Conservation (phyloP, 805 yeast species). For the Huiozyma sinensis region DNA sequence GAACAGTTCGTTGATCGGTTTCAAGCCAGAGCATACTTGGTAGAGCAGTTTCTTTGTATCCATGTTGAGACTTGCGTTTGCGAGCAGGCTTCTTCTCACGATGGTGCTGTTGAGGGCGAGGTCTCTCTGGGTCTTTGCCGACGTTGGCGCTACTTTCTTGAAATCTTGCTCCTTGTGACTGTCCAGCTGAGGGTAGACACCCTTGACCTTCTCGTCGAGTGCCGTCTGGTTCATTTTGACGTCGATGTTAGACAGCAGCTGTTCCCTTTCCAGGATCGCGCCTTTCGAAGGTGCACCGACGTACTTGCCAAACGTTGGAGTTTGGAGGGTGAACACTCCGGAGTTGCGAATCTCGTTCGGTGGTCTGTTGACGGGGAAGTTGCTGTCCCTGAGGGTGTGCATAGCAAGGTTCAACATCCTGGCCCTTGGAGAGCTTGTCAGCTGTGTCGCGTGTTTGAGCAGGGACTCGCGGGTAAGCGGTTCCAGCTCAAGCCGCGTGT, state of each 20-base stretch:
- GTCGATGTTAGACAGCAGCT: slow-evolving; percentile 14
- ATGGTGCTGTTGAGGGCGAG: not conserved
- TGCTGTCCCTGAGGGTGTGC: slow-evolving; percentile 14
- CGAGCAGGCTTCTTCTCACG: slow-evolving; percentile 17
- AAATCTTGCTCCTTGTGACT: slow-evolving; percentile 7
- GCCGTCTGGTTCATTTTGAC: slow-evolving; percentile 8
- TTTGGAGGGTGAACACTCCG: slow-evolving; percentile 28
- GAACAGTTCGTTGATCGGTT: slow-evolving; percentile 7
- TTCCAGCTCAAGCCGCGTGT: not conserved
- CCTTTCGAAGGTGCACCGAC: slow-evolving; percentile 41
- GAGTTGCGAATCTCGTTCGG: slow-evolving; percentile 12
- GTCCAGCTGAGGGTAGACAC: slow-evolving; percentile 13
- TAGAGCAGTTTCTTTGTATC: slow-evolving; percentile 11
- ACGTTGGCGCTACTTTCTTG: slow-evolving; percentile 8
- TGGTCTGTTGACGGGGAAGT: slow-evolving; percentile 19
- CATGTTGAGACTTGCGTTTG: slow-evolving; percentile 7
- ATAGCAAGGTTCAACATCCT: slow-evolving; percentile 7
- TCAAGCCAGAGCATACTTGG: slow-evolving; percentile 25
- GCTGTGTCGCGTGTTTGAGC: slow-evolving; percentile 15
- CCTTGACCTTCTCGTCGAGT: slow-evolving; percentile 12
- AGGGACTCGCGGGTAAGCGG: slow-evolving; percentile 14
- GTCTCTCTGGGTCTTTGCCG: slow-evolving; percentile 1
- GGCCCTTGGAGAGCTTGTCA: slow-evolving; percentile 11
- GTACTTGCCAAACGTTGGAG: slow-evolving; percentile 62
- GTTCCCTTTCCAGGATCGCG: slow-evolving; percentile 16